Evolutionary conservation across 371 early-diverging fungal species (phyloP).

Genomic region (Mucor piriformis): DNA sequence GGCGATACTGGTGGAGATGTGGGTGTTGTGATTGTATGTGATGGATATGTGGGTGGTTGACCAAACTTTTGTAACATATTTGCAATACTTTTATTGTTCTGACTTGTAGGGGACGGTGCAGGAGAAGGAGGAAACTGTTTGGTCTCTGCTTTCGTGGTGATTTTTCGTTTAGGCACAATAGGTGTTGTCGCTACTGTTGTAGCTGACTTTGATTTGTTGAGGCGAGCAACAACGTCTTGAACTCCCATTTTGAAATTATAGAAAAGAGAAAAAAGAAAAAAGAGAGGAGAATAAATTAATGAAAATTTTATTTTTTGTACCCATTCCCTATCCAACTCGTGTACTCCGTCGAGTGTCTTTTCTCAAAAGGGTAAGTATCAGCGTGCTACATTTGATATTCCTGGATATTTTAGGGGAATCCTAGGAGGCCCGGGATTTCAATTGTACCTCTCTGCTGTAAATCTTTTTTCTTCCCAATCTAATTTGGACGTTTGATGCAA

Average conservation of each 20-base stretch:
- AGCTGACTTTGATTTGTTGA: slow-evolving; percentile 34
- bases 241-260: slow-evolving; percentile 34
- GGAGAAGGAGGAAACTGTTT: slow-evolving; percentile 14
- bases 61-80: slow-evolving; percentile 32
- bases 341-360: slow-evolving; percentile 6
- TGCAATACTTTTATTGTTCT: slow-evolving; percentile 12
- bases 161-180: slow-evolving; percentile 10
- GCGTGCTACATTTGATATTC: not conserved
- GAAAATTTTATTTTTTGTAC: slow-evolving; percentile 1
- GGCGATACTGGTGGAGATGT: slow-evolving; percentile 17
- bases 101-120: slow-evolving; percentile 10
- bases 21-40: not conserved
- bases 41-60: slow-evolving; percentile 9
- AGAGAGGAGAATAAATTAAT: slow-evolving; percentile 2
- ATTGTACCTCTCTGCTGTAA: not conserved
- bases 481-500: no score
- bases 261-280: slow-evolving; percentile 2
- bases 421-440: not conserved
- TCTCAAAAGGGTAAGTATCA: slow-evolving; percentile 11
- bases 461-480: no score
- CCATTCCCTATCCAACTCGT: slow-evolving; percentile 7
- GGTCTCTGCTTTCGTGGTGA: not conserved
- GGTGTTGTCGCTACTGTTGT: slow-evolving; percentile 3
- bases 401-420: no score
- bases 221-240: slow-evolving; percentile 43